These are phyloP conservation scores for Waltergamsia citrina DNA, from an alignment of 2,329 filamentous ascomycete genomes.

Conservation along the genomic window DNA sequence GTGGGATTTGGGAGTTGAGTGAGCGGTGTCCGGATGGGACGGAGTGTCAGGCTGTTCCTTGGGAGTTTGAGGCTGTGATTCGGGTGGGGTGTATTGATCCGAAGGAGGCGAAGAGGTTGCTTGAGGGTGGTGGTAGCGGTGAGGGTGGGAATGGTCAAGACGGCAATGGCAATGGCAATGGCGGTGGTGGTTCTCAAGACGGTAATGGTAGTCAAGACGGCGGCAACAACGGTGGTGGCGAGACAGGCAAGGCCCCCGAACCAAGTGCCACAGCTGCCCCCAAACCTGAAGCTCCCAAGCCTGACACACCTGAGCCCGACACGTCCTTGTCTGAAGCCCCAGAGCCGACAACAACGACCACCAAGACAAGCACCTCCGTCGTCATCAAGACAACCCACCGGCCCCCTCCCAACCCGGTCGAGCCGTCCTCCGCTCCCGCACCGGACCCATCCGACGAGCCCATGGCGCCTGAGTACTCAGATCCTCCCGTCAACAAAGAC, in stretches of 20 bases:
- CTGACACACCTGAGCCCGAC: not conserved
- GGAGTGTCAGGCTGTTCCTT: slow-evolving; percentile 44
- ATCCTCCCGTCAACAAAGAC: slow-evolving; percentile 1
- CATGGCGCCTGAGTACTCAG: not conserved
- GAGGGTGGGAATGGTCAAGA: slow-evolving; percentile 3
- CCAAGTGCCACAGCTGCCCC: slow-evolving; percentile 1
- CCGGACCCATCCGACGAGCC: not conserved
- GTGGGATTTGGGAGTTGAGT: slow-evolving; percentile 30
- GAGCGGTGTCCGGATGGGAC: slow-evolving; percentile 20
- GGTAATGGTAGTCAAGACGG: not conserved
- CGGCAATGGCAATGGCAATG: slow-evolving; percentile 4
- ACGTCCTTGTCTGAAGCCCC: not conserved
- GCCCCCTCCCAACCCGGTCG: not conserved
- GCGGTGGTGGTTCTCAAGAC: slow-evolving; percentile 5
- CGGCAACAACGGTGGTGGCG: slow-evolving; percentile 5
- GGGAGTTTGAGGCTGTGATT: slow-evolving; percentile 36
- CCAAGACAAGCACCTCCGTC: slow-evolving; percentile 2
- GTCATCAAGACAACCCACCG: slow-evolving; percentile 3
- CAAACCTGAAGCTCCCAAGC: not conserved
- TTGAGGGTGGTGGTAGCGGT: slow-evolving; percentile 20
- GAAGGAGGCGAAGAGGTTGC: slow-evolving; percentile 27
- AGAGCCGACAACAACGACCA: slow-evolving; percentile 2
- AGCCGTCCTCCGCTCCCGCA: slow-evolving; percentile 1
- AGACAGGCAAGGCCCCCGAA: not conserved
- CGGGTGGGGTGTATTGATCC: slow-evolving; percentile 36